Evolutionary conservation across 345 rosid genomes (phyloP), one percentile per base, ranked within the genome.

Genomic region (Triadica sebifera): DNA sequence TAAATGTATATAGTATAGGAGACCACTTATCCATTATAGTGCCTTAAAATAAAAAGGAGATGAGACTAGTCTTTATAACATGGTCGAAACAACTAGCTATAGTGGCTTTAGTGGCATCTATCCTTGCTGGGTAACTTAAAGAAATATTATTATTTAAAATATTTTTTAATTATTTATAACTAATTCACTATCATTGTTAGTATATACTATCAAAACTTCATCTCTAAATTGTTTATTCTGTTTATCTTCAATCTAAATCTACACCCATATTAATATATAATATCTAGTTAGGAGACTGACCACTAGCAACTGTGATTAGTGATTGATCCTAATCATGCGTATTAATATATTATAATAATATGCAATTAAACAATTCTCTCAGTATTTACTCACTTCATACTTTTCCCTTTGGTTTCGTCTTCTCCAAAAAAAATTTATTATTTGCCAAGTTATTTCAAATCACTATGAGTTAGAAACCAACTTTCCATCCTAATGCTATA

Each of bases 71-170:
- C 58, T 38, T 66, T 41, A 6, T 46, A 39, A 37, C 37, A 66
- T 66, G 66, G 71, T 71, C 43, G 65, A 59, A 52, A 10, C 61
- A 29, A 60, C 52, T 51, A 69, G 13, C 34, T 38, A 16, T 45
- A 17, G 56, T 73, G 81, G 53, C 5, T 77, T 74, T 52, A 66
- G 76, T 78, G 61, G 62, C 74, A 76, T 47, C 22, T 17, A 12
- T 38, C 5, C 22, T 70, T 74, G 68, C 65, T 74, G 60, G 52
- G 6, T 45, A 70, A 39, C 39, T 65, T 46, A 12, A 39, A 5
- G 8, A 43, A 17, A 3, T 37, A 2, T 13, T 8, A 8, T 12
- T 63, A 39, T 12, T 38, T n/a, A n/a, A n/a, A n/a, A n/a, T n/a
- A n/a, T n/a, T n/a, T n/a, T n/a, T n/a, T n/a, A n/a, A 19, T 6